Percentiles rank a stretch among this genome's conserved stretches.
Conservation (phyloP, 805 yeast species). For the Pichia nanzhaoensis region DNA sequence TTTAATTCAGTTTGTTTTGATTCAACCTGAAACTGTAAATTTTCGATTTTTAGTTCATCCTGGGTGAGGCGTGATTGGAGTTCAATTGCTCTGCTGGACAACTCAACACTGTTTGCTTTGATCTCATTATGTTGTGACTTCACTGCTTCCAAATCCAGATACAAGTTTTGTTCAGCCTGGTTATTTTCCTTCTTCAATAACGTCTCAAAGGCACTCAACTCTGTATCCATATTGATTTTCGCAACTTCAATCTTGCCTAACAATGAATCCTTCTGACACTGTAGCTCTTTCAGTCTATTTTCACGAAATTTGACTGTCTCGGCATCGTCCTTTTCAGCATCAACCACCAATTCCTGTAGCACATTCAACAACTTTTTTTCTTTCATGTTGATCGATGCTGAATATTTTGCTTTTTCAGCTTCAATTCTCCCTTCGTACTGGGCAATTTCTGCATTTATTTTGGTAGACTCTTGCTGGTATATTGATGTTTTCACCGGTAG, state of each 20-base stretch:
- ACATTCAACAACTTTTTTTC: conserved; percentile 18
- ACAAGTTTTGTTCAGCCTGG: neutral
- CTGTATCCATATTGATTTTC: conserved; percentile 8
- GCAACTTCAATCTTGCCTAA: conserved; percentile 19
- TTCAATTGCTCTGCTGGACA: neutral
- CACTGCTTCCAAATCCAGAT: neutral
- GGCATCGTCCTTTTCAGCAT: conserved; percentile 26
- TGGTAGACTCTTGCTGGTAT: neutral
- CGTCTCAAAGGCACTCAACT: conserved; percentile 7
- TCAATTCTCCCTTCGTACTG: conserved; percentile 18
- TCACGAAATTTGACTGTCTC: conserved; percentile 23
- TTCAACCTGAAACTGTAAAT: neutral
- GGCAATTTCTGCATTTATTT: neutral
- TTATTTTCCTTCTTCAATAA: conserved; percentile 4
- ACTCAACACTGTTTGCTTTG: neutral
- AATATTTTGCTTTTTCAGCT: conserved; percentile 30
- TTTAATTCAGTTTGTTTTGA: conserved; percentile 3
- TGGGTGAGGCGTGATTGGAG: neutral
- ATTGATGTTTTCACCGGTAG: conserved; percentile 1
- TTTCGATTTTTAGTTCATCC: neutral
- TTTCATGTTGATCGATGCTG: conserved; percentile 14
- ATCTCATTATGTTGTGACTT: neutral
- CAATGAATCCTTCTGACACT: conserved; percentile 21
- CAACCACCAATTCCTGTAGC: conserved; percentile 22
- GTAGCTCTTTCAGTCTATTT: conserved; percentile 14